Base-by-base conservation (phyloP, 257 asterid genomes). In the Salvia rosmarinus region DNA sequence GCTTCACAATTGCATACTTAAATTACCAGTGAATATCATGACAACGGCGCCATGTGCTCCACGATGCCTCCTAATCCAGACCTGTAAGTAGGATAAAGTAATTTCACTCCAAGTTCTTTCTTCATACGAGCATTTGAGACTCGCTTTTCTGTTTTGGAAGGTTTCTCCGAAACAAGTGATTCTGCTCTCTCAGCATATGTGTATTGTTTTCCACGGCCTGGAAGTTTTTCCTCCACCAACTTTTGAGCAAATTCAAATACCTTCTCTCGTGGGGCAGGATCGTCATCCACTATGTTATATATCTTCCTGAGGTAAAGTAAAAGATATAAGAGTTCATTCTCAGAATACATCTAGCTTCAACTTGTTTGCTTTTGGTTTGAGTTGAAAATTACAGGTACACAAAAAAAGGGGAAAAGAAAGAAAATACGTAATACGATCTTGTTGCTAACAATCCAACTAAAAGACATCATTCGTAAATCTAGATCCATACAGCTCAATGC, bases 71-170 rank as follows among this genome's bases (percentile, higher is more conserved):
- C 77, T 80, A 94, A 63, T 77, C 99, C 99, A 67, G 96, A 84
- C 42, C 64, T 82, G 79, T 86, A 94, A 55, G 82, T 78, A 40
- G 96, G 91, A 85, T 91, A 85, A 70, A 84, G 47, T 78, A 91
- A 79, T 60, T 80, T 67, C 71, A 91, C 90, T 17, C 90, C 91
- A 32, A 94, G 75, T 78, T 89, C 96, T 13, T 73, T 42, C 84
- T 89, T 89, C 86, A 94, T 78, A 16, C 91, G 92, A 67, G 77
- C 75, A 83, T 94, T 94, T 5, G 89, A 85, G n/a, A 94, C 99
- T 68, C 97, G 90, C 67, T 94, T 94, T 73, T 83, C 96, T 66
- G 84, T 90, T 39, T 58, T 74, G 2, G 79, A 47, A 34, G 56
- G 78, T 68, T 62, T 80, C 66, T 56, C 77, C 2, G 9, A 23